Evolutionary conservation across 2,329 filamentous ascomycete species (phyloP).

Genomic region (Fusarium sp.): DNA sequence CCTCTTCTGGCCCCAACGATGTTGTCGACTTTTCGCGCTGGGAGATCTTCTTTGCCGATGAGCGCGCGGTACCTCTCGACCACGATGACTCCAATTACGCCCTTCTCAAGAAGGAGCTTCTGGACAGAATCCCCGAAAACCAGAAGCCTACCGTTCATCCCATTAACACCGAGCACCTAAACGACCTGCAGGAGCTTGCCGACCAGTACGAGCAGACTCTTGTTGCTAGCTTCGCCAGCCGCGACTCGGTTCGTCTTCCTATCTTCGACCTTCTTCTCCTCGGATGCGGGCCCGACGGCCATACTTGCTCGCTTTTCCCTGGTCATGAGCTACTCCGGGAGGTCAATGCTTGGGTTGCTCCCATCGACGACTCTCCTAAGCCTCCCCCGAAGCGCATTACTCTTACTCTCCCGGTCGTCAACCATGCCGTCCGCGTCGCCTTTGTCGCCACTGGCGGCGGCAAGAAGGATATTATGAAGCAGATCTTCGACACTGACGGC

Average conservation of each 20-base stretch:
- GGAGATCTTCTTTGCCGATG: constrained; percentile 99
- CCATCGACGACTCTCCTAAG: constrained; percentile 95
- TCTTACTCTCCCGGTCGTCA: constrained; percentile 90
- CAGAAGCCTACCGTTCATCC: constrained; percentile 80
- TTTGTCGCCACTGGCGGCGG: constrained; percentile 92
- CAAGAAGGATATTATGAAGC: constrained; percentile 93
- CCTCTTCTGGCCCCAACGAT: constrained; percentile 68
- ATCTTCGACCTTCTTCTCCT: constrained; percentile 96
- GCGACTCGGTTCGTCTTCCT: constrained; percentile 94
- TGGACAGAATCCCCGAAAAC: constrained; percentile 86
- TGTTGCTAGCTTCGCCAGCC: constrained; percentile 87
- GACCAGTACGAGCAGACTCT: constrained; percentile 94
- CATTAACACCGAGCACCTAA: constrained; percentile 76
- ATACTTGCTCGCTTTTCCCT: constrained; percentile 97
- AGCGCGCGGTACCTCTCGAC: constrained; percentile 92
- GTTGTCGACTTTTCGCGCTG: constrained; percentile 85
- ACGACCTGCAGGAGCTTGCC: constrained; percentile 91
- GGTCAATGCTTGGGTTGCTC: constrained; percentile 89
- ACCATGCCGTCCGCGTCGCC: constrained; percentile 86
- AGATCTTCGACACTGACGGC: constrained; percentile 87
- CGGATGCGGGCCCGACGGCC: constrained; percentile 94
- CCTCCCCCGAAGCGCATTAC: constrained; percentile 93
- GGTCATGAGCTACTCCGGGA: constrained; percentile 89
- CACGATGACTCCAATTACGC: constrained; percentile 95
- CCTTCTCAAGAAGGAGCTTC: constrained; percentile 86